Base-by-base conservation (phyloP, 352 stramenopile genomes). In the Globisporangium acanthophoron region DNA sequence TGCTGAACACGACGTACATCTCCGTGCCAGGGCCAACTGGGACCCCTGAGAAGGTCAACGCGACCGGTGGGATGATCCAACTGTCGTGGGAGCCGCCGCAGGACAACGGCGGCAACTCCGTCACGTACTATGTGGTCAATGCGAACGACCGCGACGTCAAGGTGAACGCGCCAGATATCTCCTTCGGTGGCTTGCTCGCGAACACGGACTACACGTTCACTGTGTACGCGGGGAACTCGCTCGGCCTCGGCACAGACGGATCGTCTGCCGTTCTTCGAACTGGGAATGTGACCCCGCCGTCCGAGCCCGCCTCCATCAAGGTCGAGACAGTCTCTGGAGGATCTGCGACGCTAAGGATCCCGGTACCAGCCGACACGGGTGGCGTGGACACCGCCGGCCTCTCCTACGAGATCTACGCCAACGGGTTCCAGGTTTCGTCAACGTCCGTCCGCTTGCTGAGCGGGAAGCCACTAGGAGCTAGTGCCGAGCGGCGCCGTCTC, bases 101-200 rank as follows among this genome's bases (percentile, higher is more conserved):
- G 24, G 79, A 89, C 65, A 66, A 87, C 31, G 79, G 79, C 4
- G 79, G 79, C 8, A 83, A 68, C 52, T 12, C 54, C 1, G 68
- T 86, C 41, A 74, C 61, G 3, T 58, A 62, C 16, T 89, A 87
- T 31, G 55, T 59, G 11, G 73, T 89, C 1, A 64, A 69, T 9
- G 65, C 47, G 11, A 59, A 58, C 53, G 47, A 68, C 40, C 46
- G 20, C 15, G 56, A 57, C 8, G 33, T 63, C 18, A 29, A 55
- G 11, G 33, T 67, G 9, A 20, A 7, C 0, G 49, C 21, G 0
- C 44, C 64, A 0, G 12, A 67, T 0, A 52, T 75, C 21, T 56
- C 18, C 2, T 73, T 87, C 33, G 74, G 76, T 16, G 66, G 67
- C 0, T 61, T 89, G 8, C 24, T 76, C 5, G 74, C 73, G 7